Evolutionary conservation across 768 basidiomycete species (phyloP).

Genomic region (Russula foetens): DNA sequence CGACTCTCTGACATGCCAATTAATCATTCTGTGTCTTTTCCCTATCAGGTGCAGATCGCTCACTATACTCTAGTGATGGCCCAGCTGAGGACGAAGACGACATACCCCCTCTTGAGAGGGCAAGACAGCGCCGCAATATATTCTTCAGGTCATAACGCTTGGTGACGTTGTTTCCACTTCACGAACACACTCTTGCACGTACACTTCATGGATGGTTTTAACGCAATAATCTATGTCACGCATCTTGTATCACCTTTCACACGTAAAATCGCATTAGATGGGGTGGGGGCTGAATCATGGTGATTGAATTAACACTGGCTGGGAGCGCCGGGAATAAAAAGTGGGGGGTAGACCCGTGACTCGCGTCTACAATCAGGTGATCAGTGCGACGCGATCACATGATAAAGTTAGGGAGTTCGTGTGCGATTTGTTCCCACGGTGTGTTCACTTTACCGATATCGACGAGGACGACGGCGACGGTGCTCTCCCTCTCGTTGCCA

Average conservation of each 20-base stretch:
- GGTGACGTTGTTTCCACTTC: not conserved
- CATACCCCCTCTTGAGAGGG: constrained; percentile 63
- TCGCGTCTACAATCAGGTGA: constrained; percentile 10
- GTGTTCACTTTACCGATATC: constrained; percentile 12
- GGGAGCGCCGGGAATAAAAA: not conserved
- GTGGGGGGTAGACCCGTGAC: too few species aligned
- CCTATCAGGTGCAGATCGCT: constrained; percentile 8
- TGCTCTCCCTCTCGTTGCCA: not conserved
- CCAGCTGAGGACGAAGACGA: constrained; percentile 41
- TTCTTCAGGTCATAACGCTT: constrained; percentile 20
- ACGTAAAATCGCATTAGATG: not conserved
- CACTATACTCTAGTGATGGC: constrained; percentile 11
- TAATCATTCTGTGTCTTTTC: not conserved
- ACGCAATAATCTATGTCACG: not conserved
- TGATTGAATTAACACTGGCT: not conserved
- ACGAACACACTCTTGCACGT: constrained; percentile 2
- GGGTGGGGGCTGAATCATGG: too few species aligned
- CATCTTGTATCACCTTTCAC: constrained; percentile 4
- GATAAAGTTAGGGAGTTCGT: constrained; percentile 8
- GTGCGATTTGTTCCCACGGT: constrained; percentile 13
- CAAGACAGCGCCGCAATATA: constrained; percentile 40
- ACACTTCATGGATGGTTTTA: not conserved
- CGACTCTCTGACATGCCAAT: not conserved
- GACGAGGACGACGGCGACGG: not conserved
- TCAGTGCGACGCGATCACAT: constrained; percentile 17